Evolutionary conservation across 2,329 filamentous ascomycete genomes (phyloP), one percentile per base, ranked within the genome.

Genomic region (Fusarium gaditjirri): DNA sequence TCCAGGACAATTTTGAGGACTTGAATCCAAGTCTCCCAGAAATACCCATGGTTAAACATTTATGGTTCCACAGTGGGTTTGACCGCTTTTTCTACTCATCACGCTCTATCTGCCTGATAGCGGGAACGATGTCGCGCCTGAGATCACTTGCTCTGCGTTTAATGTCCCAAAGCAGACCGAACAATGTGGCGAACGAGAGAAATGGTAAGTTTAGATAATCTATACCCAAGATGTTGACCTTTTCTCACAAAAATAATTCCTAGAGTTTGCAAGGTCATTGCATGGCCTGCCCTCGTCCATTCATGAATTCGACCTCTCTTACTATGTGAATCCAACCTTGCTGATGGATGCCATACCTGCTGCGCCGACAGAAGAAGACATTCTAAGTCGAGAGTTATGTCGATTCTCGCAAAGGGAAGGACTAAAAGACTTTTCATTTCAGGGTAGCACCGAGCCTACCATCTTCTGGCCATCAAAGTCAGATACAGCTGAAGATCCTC

Each of bases 381-480:
- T 19, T 3, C 12, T 68, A 3, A 62, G 42, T 7, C 38, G 29
- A 38, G 47, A 67, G 1, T 36, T 68, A 3, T 19, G 49, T 6
- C 44, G 25, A 14, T 68, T 68, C 23, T 36, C 42, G 1, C 65
- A 68, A 5, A 23, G 65, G 33, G 16, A 35, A 3, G 65, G 63
- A 5, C 27, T 68, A 8, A 42, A 56, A 17, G 27, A 38, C 7
- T 50, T 68, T 7, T 16, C 14, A 2, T 61, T 61, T 6, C 1
- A 13, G 3, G 63, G 62, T 2, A 55, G 43, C 9, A 25, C 50
- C 0, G 55, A 68, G 9, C 23, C 64, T 2, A 68, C 63, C 5
- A 52, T 68, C 5, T 29, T 62, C 31, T 68, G 65, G 65, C 65
- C 63, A 21, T 6, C 47, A 5, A 21, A 49, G 19, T 61, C 65